Evolutionary conservation across 2,329 filamentous ascomycete species (phyloP).

Genomic region (Parastagonospora nodorum): DNA sequence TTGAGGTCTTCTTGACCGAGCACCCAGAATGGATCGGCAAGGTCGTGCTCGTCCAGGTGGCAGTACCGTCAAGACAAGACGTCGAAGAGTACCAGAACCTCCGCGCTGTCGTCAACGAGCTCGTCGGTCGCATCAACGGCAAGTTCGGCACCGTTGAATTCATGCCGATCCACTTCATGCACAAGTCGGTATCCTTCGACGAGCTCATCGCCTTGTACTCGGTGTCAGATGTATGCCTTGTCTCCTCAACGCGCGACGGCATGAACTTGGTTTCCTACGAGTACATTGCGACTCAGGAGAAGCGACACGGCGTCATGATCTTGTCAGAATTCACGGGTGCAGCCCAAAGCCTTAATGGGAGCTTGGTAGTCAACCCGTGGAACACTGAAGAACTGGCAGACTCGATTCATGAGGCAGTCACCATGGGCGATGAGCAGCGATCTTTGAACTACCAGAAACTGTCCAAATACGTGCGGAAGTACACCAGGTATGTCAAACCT

Average conservation of each 20-base stretch:
- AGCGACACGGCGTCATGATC: constrained; percentile 91
- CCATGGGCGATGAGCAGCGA: constrained; percentile 89
- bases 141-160: constrained; percentile 97
- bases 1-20: constrained; percentile 95
- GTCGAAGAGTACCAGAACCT: constrained; percentile 98
- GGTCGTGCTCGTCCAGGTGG: constrained; percentile 93
- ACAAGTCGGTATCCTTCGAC: constrained; percentile 93
- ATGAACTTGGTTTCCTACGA: constrained; percentile 99
- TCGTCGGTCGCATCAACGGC: constrained; percentile 95
- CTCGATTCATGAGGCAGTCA: constrained; percentile 94
- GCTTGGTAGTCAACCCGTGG: constrained; percentile 96
- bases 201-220: constrained; percentile 94
- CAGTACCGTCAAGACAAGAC: constrained; percentile 90
- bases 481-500: constrained; percentile 68
- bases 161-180: constrained; percentile 98
- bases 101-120: constrained; percentile 91
- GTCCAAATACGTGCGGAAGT: constrained; percentile 94
- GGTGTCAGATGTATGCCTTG: constrained; percentile 88
- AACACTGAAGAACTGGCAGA: constrained; percentile 95
- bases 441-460: constrained; percentile 88
- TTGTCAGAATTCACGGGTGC: constrained; percentile 96
- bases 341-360: constrained; percentile 90
- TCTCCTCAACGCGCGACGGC: constrained; percentile 93
- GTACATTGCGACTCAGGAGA: constrained; percentile 91
- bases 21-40: constrained; percentile 98